These are phyloP conservation scores for Wallemia hederae DNA, from an alignment of 1,284 basidiomycete species.

Conservation along the genomic window DNA sequence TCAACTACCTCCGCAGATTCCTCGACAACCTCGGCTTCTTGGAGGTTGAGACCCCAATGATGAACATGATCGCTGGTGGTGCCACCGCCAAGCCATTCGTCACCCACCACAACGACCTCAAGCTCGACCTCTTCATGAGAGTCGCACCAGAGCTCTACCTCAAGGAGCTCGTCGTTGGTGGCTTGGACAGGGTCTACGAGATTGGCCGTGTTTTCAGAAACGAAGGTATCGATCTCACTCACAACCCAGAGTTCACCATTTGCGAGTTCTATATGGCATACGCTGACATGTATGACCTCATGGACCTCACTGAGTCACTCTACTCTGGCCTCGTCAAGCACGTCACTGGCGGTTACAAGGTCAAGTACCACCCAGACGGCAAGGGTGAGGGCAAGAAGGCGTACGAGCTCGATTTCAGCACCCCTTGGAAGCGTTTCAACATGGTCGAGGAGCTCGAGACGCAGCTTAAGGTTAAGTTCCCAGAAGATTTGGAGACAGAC, in stretches of 20 bases:
- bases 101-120: conserved; percentile 95
- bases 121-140: conserved; percentile 91
- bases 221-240: conserved; percentile 93
- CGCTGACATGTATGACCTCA: conserved; percentile 94
- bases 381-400: conserved; percentile 35
- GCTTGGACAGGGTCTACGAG: conserved; percentile 90
- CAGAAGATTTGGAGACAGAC: conserved; percentile 63
- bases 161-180: conserved; percentile 91
- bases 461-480: conserved; percentile 76
- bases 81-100: conserved; percentile 96
- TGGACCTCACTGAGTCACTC: conserved; percentile 87
- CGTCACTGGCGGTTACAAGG: conserved; percentile 53
- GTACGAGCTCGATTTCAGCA: conserved; percentile 60
- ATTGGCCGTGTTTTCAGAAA: conserved; percentile 96
- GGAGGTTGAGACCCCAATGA: conserved; percentile 98
- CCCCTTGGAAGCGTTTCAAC: conserved; percentile 97
- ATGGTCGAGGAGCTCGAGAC: conserved; percentile 93
- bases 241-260: conserved; percentile 91
- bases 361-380: conserved; percentile 77
- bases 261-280: conserved; percentile 99
- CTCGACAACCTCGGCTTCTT: conserved; percentile 80
- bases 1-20: conserved; percentile 76
- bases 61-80: conserved; percentile 83
- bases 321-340: conserved; percentile 74
- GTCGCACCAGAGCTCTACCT: conserved; percentile 94